Base-by-base conservation (phyloP, 139 green algal genomes). In the Nannochloris sp. region DNA sequence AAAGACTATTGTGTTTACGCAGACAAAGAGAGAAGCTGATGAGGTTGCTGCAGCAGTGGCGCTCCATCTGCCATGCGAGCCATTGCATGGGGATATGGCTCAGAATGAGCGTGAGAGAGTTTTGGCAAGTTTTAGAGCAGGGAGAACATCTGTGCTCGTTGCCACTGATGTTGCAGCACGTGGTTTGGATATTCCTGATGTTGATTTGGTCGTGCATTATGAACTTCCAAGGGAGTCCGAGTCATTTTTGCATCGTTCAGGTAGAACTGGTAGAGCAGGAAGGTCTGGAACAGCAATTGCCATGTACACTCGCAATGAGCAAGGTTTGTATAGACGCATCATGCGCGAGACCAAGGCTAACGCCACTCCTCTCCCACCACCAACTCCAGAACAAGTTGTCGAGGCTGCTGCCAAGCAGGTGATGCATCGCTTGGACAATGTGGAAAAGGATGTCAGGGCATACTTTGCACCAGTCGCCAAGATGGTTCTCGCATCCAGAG, bases 141-240 rank as follows among this genome's bases (percentile, higher is more conserved):
- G 83, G 49, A 66, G 73, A 14, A 75, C 87, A 31, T 75, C 59
- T 1, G 79, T 93, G 56, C 78, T 99, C 57, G 85, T 99, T 33
- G 90, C 92, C 13, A 96, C 91, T 2, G 93, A 99, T 63, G 93
- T 99, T 37, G 93, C 93, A 4, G 90, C 93, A 8, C 77, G 93
- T n/a, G 93, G 93, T 20, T 77, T 97, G 43, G 93, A 98, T 80
- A 89, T 98, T 59, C 72, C 81, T 0, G 82, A 84, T 13, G 88
- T 90, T 44, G 79, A 85, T 63, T 62, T 85, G 31, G 79, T 85
- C 26, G 69, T 85, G 13, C 79, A 85, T 63, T 83, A 83, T 50
- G 75, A 83, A 30, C 69, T 85, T 56, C 79, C 79, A 2, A 45
- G 70, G 20, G 67, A 80, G 40, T 28, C 74, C 10, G 77, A 83